Conservation (phyloP, 176 grass and related monocot species). For the Saccharum spontaneum region DNA sequence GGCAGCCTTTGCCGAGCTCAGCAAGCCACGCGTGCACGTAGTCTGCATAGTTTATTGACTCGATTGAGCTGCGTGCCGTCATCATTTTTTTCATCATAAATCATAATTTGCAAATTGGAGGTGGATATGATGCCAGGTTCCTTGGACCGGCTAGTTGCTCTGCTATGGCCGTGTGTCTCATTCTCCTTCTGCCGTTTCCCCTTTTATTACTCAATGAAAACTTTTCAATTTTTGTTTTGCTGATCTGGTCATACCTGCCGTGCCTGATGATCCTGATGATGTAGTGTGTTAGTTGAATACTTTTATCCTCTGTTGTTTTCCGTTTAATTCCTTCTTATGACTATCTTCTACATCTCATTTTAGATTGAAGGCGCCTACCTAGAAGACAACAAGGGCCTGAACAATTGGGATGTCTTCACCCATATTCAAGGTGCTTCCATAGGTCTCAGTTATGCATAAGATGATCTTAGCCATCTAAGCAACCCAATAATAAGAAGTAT, state of each 20-base stretch:
- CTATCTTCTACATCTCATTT: neutral
- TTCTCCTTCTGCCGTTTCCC: neutral
- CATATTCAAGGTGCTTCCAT: constrained; percentile 37
- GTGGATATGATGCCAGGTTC: neutral
- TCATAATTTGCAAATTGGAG: neutral
- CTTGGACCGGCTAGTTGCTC: neutral
- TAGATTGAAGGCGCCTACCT: constrained; percentile 65
- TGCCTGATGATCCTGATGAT: neutral
- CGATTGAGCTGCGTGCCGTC: too few relatives aligned
- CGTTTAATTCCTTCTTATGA: neutral
- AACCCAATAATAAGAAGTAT: neutral
- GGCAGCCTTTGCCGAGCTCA: too few relatives aligned
- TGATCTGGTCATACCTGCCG: neutral
- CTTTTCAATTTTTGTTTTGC: neutral
- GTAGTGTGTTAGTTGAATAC: neutral
- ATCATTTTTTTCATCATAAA: neutral
- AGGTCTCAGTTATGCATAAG: neutral
- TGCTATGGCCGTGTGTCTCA: neutral
- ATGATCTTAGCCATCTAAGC: neutral
- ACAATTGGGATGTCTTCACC: constrained; percentile 69
- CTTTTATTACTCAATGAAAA: neutral
- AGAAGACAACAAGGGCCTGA: constrained; percentile 55
- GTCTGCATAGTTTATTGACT: too few relatives aligned
- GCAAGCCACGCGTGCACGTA: too few relatives aligned
- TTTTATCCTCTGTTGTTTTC: neutral